Evolutionary conservation across 495 filamentous ascomycete species (phyloP).

Genomic region (Diplogelasinospora grovesii): DNA sequence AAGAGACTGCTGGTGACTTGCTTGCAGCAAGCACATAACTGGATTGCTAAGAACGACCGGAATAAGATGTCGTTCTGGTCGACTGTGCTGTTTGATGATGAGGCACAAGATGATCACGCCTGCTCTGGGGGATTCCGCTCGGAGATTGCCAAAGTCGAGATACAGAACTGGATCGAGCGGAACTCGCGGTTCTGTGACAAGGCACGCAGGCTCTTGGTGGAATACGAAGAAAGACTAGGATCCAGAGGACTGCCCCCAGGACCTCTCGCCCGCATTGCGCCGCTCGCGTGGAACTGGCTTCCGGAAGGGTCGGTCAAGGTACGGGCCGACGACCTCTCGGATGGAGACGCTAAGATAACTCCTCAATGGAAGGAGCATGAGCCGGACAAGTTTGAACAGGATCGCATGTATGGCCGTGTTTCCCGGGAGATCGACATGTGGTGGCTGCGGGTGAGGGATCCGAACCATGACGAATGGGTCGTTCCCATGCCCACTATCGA

Average conservation of each 20-base stretch:
- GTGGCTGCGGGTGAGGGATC: constrained; percentile 49
- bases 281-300: constrained; percentile 38
- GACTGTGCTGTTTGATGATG: constrained; percentile 67
- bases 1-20: constrained; percentile 87
- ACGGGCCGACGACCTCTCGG: constrained; percentile 24
- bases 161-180: constrained; percentile 44
- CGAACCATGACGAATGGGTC: constrained; percentile 47
- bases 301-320: constrained; percentile 23
- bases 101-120: constrained; percentile 33
- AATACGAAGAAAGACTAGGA: constrained; percentile 29
- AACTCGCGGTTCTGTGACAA: constrained; percentile 44
- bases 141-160: constrained; percentile 35
- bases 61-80: constrained; percentile 89
- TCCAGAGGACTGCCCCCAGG: constrained; percentile 24
- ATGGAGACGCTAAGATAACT: constrained; percentile 26
- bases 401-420: constrained; percentile 45
- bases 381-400: constrained; percentile 44
- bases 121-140: constrained; percentile 37
- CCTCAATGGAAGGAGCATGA: constrained; percentile 39
- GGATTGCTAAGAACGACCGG: constrained; percentile 84
- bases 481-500: constrained; percentile 46
- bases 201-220: constrained; percentile 30
- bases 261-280: constrained; percentile 26
- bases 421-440: constrained; percentile 51
- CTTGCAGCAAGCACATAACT: constrained; percentile 86